Evolutionary conservation across 2,329 filamentous ascomycete species (phyloP).

Genomic region (Nectriaceae sp.): DNA sequence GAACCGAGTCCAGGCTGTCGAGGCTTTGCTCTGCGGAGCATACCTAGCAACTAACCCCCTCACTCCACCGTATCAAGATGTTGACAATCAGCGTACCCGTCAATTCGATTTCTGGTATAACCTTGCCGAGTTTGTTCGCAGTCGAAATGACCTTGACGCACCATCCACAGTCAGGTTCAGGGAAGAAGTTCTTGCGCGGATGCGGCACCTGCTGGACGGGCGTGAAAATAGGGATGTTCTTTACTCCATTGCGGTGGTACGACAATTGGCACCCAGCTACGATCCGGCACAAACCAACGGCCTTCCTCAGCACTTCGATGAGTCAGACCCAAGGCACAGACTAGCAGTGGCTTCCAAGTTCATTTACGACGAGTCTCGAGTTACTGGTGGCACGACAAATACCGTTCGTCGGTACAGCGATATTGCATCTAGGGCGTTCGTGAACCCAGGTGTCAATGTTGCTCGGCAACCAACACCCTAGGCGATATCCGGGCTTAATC

Average conservation of each 20-base stretch:
- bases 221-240: constrained; percentile 88
- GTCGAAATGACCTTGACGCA: constrained; percentile 58
- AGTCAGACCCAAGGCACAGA: constrained; percentile 66
- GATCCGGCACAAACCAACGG: constrained; percentile 59
- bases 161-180: constrained; percentile 50
- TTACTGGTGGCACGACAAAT: constrained; percentile 70
- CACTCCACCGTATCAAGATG: constrained; percentile 48
- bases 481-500: too few relatives aligned
- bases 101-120: constrained; percentile 83
- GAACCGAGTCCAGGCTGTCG: constrained; percentile 73
- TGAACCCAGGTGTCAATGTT: constrained; percentile 53
- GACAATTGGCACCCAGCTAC: constrained; percentile 70
- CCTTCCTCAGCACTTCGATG: constrained; percentile 62
- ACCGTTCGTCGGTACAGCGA: constrained; percentile 71
- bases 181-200: constrained; percentile 64
- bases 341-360: constrained; percentile 71
- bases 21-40: constrained; percentile 74
- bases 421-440: constrained; percentile 63
- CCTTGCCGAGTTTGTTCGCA: constrained; percentile 66
- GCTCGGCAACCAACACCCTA: constrained; percentile 33
- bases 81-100: constrained; percentile 56
- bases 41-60: constrained; percentile 62
- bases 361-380: constrained; percentile 64
- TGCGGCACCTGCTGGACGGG: constrained; percentile 73
- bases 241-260: constrained; percentile 82